These are phyloP conservation scores for Flaveria linearis DNA, from an alignment of 129 eudicot genomes.

Conservation along the genomic window DNA sequence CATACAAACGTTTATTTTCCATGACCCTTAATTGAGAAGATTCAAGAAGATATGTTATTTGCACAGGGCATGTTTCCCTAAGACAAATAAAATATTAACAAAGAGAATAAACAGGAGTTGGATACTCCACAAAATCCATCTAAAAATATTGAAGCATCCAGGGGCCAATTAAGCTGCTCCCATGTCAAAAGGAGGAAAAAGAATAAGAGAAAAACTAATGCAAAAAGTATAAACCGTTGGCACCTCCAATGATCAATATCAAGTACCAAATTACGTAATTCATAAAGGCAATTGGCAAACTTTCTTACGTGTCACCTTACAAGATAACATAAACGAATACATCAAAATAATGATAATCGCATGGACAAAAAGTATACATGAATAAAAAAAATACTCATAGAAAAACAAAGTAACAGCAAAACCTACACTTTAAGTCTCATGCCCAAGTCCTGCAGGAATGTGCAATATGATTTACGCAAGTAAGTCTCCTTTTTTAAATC, in stretches of 20 bases:
- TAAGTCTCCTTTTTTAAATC: constrained; percentile 62
- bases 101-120: background rate
- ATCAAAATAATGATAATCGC: background rate
- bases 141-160: constrained; percentile 13
- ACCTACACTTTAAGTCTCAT: constrained; percentile 71
- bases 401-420: constrained; percentile 13
- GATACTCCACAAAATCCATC: background rate
- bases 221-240: background rate
- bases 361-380: background rate
- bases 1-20: background rate
- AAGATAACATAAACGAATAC: background rate
- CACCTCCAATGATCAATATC: background rate
- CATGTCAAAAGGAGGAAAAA: background rate
- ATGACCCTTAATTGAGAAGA: background rate
- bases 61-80: background rate
- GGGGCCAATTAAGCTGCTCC: background rate
- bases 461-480: constrained; percentile 61
- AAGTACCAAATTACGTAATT: constrained; percentile 1
- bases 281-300: constrained; percentile 4
- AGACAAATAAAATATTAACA: background rate
- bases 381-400: background rate
- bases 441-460: constrained; percentile 61
- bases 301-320: constrained; percentile 2
- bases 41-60: background rate
- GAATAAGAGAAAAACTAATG: background rate